Percentiles rank a stretch among this genome's conserved stretches.
Evolutionary conservation across 192 early-diverging fungal genomes (phyloP).

Genomic region (Rhizoclosmatium sp.): DNA sequence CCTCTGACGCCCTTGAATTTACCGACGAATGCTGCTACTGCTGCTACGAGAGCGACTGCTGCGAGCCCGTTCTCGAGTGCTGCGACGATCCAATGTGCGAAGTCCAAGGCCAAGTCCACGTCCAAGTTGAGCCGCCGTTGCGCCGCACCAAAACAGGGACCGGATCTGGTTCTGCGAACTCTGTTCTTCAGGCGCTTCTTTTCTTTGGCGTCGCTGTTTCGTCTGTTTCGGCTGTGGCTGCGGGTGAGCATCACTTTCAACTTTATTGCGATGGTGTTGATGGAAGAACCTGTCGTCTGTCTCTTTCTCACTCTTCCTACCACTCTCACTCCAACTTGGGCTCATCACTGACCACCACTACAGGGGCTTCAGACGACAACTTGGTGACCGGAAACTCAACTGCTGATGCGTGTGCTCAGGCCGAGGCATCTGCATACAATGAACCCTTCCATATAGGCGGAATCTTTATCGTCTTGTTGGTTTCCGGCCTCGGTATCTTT

Average conservation of each 20-base stretch:
- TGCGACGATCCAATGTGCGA: neutral
- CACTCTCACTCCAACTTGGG: no score
- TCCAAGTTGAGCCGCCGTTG: neutral
- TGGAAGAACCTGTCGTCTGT: no score
- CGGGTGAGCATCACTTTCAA: no score
- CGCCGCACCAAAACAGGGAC: neutral
- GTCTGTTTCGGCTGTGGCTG: neutral
- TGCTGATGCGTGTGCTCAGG: constrained; percentile 6
- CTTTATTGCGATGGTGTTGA: no score
- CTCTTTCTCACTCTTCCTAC: no score
- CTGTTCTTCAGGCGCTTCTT: neutral
- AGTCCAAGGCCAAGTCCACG: neutral
- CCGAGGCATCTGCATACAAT: neutral
- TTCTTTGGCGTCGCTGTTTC: neutral
- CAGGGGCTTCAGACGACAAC: no score
- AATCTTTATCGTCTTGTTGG: constrained; percentile 25
- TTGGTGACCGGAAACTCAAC: neutral
- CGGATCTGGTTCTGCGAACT: neutral
- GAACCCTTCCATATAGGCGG: constrained; percentile 28
- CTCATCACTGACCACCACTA: no score
- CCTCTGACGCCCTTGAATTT: neutral
- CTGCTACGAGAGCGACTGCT: neutral
- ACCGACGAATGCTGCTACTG: neutral
- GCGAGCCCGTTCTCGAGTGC: neutral
- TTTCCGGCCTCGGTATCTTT: constrained; percentile 29